These are phyloP conservation scores for Plasmodium yoelii DNA, from an alignment of 169 alveolate species.

Conservation along the genomic window DNA sequence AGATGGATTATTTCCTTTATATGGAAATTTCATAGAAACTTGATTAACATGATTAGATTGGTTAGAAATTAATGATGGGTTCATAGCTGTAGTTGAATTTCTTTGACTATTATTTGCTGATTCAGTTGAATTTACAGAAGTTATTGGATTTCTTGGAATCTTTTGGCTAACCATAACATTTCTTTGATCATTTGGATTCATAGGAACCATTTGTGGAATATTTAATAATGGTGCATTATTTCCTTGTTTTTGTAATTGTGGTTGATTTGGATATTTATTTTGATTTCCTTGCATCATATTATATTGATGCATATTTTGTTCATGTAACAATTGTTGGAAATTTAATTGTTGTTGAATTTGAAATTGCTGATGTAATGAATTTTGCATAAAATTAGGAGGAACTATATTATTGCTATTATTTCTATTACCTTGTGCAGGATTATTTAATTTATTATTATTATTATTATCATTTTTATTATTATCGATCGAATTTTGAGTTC, in stretches of 20 bases:
- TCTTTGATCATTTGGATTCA: conserved; percentile 61
- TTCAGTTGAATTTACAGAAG: conserved; percentile 7
- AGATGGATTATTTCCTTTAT: conserved; percentile 23
- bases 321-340: conserved; percentile 56
- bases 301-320: conserved; percentile 38
- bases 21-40: conserved; percentile 34
- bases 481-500: conserved; percentile 14
- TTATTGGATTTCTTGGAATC: conserved; percentile 28
- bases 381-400: conserved; percentile 40
- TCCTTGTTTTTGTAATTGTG: conserved; percentile 24
- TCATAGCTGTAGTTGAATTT: conserved; percentile 2
- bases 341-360: conserved; percentile 69
- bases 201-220: conserved; percentile 29
- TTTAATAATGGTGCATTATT: conserved; percentile 46
- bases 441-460: conserved; percentile 10
- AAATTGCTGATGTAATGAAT: conserved; percentile 46
- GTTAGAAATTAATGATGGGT: conserved; percentile 8
- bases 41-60: conserved; percentile 34
- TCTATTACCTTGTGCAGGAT: conserved; percentile 6
- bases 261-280: conserved; percentile 34
- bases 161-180: conserved; percentile 44
- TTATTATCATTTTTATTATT: not conserved
- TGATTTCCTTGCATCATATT: conserved; percentile 24
- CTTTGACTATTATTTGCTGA: conserved; percentile 35
- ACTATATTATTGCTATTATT: conserved; percentile 3